A percentile compares a stretch with the other conserved stretches of the same genome.
phyloP scores from a whole-genome alignment of 73 alveolate species.

The Paraurostyla sp. region DNA sequence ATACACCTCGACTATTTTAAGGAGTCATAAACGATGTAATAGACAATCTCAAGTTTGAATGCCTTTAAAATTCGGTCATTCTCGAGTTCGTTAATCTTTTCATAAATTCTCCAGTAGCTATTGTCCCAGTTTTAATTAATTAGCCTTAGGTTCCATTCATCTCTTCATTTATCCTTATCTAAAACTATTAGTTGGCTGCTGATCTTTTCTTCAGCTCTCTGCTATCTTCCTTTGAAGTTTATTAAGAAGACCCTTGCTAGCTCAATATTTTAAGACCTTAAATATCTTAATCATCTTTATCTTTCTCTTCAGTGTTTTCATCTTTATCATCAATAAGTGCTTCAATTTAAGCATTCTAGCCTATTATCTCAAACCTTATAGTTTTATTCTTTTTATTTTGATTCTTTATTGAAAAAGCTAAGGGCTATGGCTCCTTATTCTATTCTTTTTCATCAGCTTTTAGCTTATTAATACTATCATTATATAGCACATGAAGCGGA shows the following conservation, averaged over 20 bases:
- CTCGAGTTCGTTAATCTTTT: background rate
- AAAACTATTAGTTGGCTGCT: background rate
- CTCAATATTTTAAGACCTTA: background rate
- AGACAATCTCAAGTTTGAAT: no score
- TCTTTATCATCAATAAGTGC: slow-evolving; percentile 26
- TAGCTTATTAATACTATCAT: slow-evolving; percentile 23
- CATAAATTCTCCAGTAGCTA: background rate
- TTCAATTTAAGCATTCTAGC: slow-evolving; percentile 28
- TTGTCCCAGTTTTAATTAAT: background rate
- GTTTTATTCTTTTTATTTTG: background rate
- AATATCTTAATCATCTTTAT: slow-evolving; percentile 1
- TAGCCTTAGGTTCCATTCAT: background rate
- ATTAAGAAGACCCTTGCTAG: background rate
- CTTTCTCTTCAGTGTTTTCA: background rate
- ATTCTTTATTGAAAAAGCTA: slow-evolving; percentile 9
- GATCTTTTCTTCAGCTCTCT: background rate
- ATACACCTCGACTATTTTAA: no score
- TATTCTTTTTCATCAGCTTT: background rate
- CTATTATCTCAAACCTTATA: slow-evolving; percentile 27
- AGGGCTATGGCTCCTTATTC: slow-evolving; percentile 13
- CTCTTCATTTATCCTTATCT: slow-evolving; percentile 4
- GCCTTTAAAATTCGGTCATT: no score
- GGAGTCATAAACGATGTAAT: no score
- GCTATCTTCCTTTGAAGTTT: background rate
- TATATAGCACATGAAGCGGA: background rate